Evolutionary conservation across 768 basidiomycete species (phyloP).

Genomic region (Termitomyces sp.): DNA sequence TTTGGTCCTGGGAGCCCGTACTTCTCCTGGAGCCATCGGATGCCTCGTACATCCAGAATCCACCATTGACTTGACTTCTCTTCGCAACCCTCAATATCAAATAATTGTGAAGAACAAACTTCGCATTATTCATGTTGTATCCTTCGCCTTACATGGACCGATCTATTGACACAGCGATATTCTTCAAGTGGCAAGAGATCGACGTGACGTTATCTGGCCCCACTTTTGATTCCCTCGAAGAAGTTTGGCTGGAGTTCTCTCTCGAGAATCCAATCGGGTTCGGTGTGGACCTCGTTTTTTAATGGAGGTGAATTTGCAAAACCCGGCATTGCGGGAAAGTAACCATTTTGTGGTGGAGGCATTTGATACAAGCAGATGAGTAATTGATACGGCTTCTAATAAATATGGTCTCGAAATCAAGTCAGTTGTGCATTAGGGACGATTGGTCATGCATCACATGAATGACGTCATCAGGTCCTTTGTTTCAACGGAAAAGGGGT

Average conservation of each 20-base stretch:
- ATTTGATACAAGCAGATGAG: constrained; percentile 22
- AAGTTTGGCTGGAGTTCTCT: constrained; percentile 13
- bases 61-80: no score
- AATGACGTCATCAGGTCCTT: neutral
- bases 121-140: constrained; percentile 13
- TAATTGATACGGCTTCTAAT: neutral
- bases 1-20: no score
- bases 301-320: constrained; percentile 20
- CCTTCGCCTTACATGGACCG: constrained; percentile 26
- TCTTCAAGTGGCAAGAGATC: constrained; percentile 20
- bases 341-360: constrained; percentile 14
- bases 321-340: constrained; percentile 18
- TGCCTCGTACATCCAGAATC: no score
- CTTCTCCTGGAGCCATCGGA: no score
- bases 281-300: constrained; percentile 24
- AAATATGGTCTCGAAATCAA: neutral
- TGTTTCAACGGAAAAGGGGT: constrained; percentile 1
- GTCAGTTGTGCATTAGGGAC: neutral
- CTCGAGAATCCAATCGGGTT: constrained; percentile 25
- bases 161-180: constrained; percentile 18
- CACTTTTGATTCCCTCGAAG: constrained; percentile 11
- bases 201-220: constrained; percentile 18
- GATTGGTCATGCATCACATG: neutral
- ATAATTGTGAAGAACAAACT: constrained; percentile 8
- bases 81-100: no score